Evolutionary conservation across 768 basidiomycete species (phyloP).

Genomic region (Macrocybe gigantea): DNA sequence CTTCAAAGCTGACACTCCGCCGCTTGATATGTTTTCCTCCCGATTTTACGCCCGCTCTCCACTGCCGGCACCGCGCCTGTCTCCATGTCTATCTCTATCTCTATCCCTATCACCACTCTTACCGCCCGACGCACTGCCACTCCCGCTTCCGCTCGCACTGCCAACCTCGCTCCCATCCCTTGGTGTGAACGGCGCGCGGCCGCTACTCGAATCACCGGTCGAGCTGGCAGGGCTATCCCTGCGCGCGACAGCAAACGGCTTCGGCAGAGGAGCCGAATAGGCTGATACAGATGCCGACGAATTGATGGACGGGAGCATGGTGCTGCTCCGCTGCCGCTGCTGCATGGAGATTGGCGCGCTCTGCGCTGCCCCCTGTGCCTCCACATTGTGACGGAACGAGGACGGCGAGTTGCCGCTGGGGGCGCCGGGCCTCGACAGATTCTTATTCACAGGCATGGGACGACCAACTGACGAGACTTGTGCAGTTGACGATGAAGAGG

Average conservation of each 20-base stretch:
- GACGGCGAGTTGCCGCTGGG: no score
- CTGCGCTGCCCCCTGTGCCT: background rate
- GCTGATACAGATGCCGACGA: background rate
- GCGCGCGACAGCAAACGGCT: constrained; percentile 50
- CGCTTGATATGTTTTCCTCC: constrained; percentile 38
- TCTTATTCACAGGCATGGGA: background rate
- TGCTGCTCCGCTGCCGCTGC: constrained; percentile 1
- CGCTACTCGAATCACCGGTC: constrained; percentile 79
- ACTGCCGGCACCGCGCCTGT: constrained; percentile 26
- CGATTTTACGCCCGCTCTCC: constrained; percentile 22
- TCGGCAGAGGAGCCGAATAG: constrained; percentile 26
- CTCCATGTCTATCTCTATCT: constrained; percentile 9
- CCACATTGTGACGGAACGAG: no score
- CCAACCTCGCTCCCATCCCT: constrained; percentile 69
- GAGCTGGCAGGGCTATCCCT: constrained; percentile 79
- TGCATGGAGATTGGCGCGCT: no score
- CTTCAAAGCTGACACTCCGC: constrained; percentile 67
- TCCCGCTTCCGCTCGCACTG: constrained; percentile 7
- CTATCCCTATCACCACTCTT: constrained; percentile 11
- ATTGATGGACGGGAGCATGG: background rate
- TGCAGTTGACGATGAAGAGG: background rate
- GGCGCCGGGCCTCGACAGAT: no score
- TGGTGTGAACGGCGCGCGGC: constrained; percentile 70
- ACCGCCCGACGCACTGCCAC: constrained; percentile 11
- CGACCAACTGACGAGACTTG: constrained; percentile 5